phyloP scores from a whole-genome alignment of 345 rosid species.

The Hibiscus tridactylites region DNA sequence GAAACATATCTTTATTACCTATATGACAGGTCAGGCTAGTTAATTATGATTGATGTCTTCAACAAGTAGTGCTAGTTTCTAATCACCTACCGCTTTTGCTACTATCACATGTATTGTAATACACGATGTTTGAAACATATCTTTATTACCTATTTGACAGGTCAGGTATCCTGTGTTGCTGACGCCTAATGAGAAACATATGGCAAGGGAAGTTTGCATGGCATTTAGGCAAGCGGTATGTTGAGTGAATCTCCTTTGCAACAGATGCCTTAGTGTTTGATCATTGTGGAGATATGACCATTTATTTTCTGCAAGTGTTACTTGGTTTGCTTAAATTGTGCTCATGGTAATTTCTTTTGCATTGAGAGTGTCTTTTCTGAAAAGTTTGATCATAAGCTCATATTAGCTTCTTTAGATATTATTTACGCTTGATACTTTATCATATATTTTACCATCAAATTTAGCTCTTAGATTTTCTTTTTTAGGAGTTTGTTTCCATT shows the following conservation, averaged over 20 bases:
- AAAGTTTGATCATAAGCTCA: neutral
- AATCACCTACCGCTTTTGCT: no score
- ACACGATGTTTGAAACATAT: neutral
- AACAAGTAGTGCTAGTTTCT: no score
- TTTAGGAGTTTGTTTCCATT: neutral
- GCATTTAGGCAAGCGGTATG: slow-evolving; percentile 97
- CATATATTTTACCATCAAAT: neutral
- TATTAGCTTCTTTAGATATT: neutral
- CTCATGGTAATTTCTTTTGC: neutral
- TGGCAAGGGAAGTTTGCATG: slow-evolving; percentile 94
- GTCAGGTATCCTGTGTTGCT: slow-evolving; percentile 94
- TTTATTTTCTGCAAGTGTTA: neutral
- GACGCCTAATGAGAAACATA: slow-evolving; percentile 97
- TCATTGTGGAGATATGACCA: neutral
- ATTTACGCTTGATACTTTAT: neutral
- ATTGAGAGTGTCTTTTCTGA: neutral
- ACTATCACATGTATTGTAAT: neutral
- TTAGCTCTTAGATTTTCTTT: neutral
- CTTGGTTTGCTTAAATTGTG: neutral
- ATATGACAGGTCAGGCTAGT: slow-evolving; percentile 58
- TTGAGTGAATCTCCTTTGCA: neutral
- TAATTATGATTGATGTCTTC: no score
- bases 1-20: slow-evolving; percentile 3
- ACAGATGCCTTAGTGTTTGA: neutral
- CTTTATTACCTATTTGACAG: slow-evolving; percentile 33